Evolutionary conservation across 352 stramenopile species (phyloP), one percentile per base, ranked within the genome.

Genomic region (Paralagenidium karlingii): DNA sequence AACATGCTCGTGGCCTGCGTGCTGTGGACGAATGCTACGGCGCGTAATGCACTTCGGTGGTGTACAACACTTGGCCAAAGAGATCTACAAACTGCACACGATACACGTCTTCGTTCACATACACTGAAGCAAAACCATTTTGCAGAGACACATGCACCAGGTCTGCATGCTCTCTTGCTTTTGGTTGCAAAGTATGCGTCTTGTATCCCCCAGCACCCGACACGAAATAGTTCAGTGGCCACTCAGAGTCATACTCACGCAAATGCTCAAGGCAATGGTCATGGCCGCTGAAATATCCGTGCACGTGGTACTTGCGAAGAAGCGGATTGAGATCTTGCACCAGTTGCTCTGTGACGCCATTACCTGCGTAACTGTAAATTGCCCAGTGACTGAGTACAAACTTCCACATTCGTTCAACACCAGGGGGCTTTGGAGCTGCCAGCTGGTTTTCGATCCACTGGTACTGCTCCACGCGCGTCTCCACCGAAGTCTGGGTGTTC

Each of bases 251-350:
- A 24, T 56, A 29, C 32, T 77, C 74, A 29, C 61, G 67, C 24
- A 91, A 61, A 51, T 92, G 78, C 50, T 92, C 69, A 55, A 89
- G 66, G 33, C 58, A 82, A 51, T 92, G 78, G 48, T 92, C 78
- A 40, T 92, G 78, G 33, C 78, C 78, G 30, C 73, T 92, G 43
- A 92, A 88, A 53, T 92, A 92, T 28, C 75, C 76, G 42, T 92
- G 73, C 9, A 92, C 78, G 7, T 76, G 68, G 53, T 92, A 69
- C 55, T 85, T 86, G 26, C 73, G 58, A 8, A 92, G 45, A 34
- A 92, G 43, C 25, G 78, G 78, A 19, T 87, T 63, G 24, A 92
- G 55, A 30, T 55, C 55, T 9, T 63, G 40, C 38, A 92, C 89
- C 8, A 92, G 49, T 51, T 92, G 75, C 0, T 60, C 57, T 3